Evolutionary conservation across 2,329 filamentous ascomycete genomes (phyloP).

Genomic region (Allantophomopsis cytisporea): DNA sequence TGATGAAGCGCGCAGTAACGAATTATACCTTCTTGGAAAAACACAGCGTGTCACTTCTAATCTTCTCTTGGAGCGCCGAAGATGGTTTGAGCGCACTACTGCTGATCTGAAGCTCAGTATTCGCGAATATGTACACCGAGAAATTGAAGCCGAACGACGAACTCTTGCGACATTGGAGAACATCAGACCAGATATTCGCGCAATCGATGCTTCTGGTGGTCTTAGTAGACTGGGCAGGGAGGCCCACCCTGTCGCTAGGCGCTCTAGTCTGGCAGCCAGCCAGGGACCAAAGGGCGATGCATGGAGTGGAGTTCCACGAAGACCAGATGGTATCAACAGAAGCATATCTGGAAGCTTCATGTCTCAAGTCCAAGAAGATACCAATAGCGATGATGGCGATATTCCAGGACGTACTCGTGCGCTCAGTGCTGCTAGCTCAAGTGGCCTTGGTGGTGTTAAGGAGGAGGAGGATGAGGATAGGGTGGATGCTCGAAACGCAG

Average conservation of each 20-base stretch:
- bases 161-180: constrained; percentile 87
- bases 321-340: constrained; percentile 58
- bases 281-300: constrained; percentile 97
- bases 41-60: constrained; percentile 83
- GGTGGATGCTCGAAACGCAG: constrained; percentile 90
- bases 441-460: constrained; percentile 42
- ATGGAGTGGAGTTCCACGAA: constrained; percentile 87
- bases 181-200: constrained; percentile 81
- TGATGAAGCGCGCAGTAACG: constrained; percentile 74
- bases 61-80: constrained; percentile 73
- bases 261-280: constrained; percentile 67
- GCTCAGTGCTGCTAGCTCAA: constrained; percentile 15
- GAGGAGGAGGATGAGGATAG: constrained; percentile 88
- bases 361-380: constrained; percentile 48
- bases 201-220: constrained; percentile 83
- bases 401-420: constrained; percentile 17
- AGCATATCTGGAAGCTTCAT: constrained; percentile 64
- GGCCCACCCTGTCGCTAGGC: constrained; percentile 59
- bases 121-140: constrained; percentile 82
- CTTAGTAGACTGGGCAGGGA: constrained; percentile 83
- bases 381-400: constrained; percentile 37
- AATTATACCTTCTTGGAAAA: constrained; percentile 72
- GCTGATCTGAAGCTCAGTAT: constrained; percentile 74
- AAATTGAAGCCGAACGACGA: constrained; percentile 90
- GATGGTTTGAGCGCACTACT: constrained; percentile 80